Evolutionary conservation across 805 yeast species (phyloP).

Genomic region (Hanseniaspora vineae): DNA sequence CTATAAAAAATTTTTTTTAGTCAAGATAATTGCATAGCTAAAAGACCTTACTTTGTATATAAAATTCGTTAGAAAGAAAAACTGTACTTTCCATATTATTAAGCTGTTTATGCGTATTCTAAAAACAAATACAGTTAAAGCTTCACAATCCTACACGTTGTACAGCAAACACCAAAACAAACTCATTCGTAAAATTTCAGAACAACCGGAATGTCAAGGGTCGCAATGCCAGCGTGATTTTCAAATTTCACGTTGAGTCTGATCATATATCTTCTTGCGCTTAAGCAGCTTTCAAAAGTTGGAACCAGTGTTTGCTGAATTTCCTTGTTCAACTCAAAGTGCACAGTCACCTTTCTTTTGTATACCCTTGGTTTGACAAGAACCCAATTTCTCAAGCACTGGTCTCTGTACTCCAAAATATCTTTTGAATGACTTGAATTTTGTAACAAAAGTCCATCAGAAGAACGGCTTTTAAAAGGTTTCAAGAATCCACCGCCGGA

Average conservation of each 20-base stretch:
- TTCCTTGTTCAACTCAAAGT: slow-evolving; percentile 30
- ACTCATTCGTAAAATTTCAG: slow-evolving; percentile 21
- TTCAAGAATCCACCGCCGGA: background rate
- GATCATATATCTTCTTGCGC: slow-evolving; percentile 33
- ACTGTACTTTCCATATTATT: no score
- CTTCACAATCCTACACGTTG: no score
- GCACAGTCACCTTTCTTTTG: slow-evolving; percentile 25
- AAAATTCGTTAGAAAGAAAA: no score
- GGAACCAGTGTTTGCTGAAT: slow-evolving; percentile 42
- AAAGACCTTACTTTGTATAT: no score
- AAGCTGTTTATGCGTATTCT: no score
- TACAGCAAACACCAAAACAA: no score
- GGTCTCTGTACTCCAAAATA: background rate
- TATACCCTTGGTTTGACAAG: slow-evolving; percentile 20
- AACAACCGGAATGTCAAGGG: slow-evolving; percentile 26
- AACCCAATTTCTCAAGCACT: slow-evolving; percentile 16
- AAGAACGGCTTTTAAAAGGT: background rate
- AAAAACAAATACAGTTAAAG: no score
- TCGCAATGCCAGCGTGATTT: slow-evolving; percentile 19
- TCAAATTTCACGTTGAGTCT: slow-evolving; percentile 35
- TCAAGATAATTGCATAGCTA: no score
- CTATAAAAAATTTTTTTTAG: background rate
- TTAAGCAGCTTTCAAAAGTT: slow-evolving; percentile 47
- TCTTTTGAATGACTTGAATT: background rate
- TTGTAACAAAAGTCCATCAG: background rate